Evolutionary conservation across 371 early-diverging fungal genomes (phyloP).

Genomic region (Saksenaea oblongispora): DNA sequence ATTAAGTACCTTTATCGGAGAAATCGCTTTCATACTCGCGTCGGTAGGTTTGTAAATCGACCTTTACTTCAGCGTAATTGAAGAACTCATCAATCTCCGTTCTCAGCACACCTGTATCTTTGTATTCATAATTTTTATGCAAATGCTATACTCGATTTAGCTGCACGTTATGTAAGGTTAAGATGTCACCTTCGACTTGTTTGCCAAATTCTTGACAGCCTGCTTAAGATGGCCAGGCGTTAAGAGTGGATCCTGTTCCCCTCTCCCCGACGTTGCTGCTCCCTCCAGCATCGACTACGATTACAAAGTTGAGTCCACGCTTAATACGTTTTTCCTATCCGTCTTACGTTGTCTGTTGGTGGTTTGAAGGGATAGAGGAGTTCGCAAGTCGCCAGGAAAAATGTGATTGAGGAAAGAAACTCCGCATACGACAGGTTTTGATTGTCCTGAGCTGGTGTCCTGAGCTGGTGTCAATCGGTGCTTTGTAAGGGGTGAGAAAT

Average conservation of each 20-base stretch:
- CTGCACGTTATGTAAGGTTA: background rate
- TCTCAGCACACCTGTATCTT: constrained; percentile 59
- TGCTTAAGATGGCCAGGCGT: constrained; percentile 36
- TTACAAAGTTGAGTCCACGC: background rate
- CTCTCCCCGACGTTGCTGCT: background rate
- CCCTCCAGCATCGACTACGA: constrained; percentile 8
- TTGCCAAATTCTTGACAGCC: constrained; percentile 34
- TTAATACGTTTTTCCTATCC: background rate
- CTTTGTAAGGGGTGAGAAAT: no score
- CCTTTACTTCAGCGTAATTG: constrained; percentile 60
- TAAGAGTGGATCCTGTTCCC: constrained; percentile 27
- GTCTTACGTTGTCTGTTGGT: background rate
- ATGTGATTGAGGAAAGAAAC: constrained; percentile 1
- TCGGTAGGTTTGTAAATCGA: constrained; percentile 45
- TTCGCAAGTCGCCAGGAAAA: background rate
- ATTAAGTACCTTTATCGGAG: constrained; percentile 22
- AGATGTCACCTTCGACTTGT: constrained; percentile 28
- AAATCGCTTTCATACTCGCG: constrained; percentile 45
- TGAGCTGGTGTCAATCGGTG: no score
- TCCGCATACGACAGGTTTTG: no score
- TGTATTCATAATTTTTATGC: constrained; percentile 61
- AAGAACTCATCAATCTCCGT: constrained; percentile 80
- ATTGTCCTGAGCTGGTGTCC: no score
- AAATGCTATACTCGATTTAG: constrained; percentile 35
- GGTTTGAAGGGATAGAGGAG: background rate